Percentiles rank a stretch among this genome's conserved stretches.
These are phyloP conservation scores for Botrytis fragariae DNA, from an alignment of 2,329 filamentous ascomycete genomes.

Conservation along the genomic window DNA sequence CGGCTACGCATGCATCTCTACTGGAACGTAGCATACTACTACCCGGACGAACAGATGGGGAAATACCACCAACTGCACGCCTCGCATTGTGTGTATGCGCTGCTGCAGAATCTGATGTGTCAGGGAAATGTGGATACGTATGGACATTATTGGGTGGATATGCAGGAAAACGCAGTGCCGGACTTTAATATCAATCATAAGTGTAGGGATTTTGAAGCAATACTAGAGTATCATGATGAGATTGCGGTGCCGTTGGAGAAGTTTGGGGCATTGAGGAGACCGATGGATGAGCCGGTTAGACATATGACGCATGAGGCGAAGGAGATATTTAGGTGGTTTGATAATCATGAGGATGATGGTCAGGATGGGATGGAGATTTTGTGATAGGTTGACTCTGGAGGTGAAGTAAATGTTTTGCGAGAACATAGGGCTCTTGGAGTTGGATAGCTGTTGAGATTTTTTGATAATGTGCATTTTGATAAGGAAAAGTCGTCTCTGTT, in stretches of 20 bases:
- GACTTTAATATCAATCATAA: not conserved
- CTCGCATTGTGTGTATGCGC: not conserved
- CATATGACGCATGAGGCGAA: not conserved
- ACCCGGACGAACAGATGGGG: not conserved
- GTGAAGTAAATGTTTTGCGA: no score
- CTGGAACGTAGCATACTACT: not conserved
- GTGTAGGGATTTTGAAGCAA: not conserved
- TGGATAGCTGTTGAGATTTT: not conserved
- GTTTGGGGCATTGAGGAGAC: constrained; percentile 1
- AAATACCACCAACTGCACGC: not conserved
- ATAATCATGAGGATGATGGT: not conserved
- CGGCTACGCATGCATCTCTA: not conserved
- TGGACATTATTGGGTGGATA: not conserved
- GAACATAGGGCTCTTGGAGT: not conserved
- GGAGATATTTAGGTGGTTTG: not conserved
- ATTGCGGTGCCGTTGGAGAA: not conserved
- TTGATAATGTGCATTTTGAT: not conserved
- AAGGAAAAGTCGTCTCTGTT: not conserved
- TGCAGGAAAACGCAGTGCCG: not conserved
- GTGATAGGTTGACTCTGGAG: not conserved
- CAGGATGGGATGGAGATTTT: not conserved
- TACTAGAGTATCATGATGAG: not conserved
- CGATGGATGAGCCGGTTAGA: not conserved
- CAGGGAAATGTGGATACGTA: not conserved
- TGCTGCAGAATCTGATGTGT: not conserved